A percentile compares a stretch with the other conserved stretches of the same genome.
These are phyloP conservation scores for Plenodomus lindquistii DNA, from an alignment of 2,329 filamentous ascomycete genomes.

Conservation along the genomic window DNA sequence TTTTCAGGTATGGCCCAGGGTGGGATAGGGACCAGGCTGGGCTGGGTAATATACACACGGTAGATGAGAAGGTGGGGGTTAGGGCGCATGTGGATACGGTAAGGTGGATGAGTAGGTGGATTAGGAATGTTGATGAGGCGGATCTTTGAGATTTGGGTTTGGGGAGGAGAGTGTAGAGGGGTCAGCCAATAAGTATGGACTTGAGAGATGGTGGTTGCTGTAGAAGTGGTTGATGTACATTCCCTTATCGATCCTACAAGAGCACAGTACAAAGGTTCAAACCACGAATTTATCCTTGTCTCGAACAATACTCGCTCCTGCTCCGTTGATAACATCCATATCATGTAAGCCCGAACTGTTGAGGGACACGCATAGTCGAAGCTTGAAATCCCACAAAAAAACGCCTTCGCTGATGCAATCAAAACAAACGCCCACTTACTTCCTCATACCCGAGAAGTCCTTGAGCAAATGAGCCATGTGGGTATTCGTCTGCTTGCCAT, in stretches of 20 bases:
- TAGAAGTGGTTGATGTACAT: too few species aligned
- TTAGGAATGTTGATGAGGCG: slow-evolving; percentile 52
- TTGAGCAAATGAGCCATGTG: slow-evolving; percentile 84
- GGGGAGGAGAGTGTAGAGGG: too few species aligned
- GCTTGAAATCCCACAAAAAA: slow-evolving; percentile 2
- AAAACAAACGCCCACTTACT: slow-evolving; percentile 26
- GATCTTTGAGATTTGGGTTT: slow-evolving; percentile 31
- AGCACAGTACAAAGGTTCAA: too few species aligned
- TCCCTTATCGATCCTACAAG: too few species aligned
- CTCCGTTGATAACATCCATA: too few species aligned
- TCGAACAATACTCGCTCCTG: too few species aligned
- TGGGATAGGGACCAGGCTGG: slow-evolving; percentile 48
- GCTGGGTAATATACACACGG: slow-evolving; percentile 54
- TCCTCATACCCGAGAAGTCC: slow-evolving; percentile 63
- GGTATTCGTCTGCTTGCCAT: slow-evolving; percentile 81
- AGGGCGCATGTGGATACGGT: slow-evolving; percentile 50
- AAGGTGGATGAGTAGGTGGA: slow-evolving; percentile 49
- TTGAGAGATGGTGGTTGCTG: too few species aligned
- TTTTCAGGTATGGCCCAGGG: slow-evolving; percentile 57
- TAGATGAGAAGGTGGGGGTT: slow-evolving; percentile 54
- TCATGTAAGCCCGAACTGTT: too few species aligned
- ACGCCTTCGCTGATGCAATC: slow-evolving; percentile 38
- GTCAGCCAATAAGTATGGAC: too few species aligned
- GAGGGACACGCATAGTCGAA: neutral
- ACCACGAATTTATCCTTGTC: too few species aligned